A percentile compares a stretch with the other conserved stretches of the same genome.
Evolutionary conservation across 73 alveolate species (phyloP).

Genomic region (Tetrahymena thermophila): DNA sequence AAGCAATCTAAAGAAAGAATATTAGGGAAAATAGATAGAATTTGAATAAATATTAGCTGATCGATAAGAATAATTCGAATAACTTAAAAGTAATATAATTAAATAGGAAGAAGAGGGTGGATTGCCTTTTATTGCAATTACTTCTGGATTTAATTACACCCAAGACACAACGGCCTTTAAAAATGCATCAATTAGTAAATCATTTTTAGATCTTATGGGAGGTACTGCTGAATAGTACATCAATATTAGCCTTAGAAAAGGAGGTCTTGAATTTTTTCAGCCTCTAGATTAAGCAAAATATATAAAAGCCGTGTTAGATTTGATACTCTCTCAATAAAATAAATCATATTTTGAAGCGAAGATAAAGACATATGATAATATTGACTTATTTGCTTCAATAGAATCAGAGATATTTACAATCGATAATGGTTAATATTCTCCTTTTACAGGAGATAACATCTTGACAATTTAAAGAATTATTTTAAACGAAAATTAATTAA

Average conservation of each 20-base stretch:
- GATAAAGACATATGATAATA: background rate
- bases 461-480: background rate
- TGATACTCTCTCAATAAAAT: background rate
- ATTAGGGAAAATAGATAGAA: background rate
- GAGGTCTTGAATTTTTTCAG: background rate
- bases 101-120: background rate
- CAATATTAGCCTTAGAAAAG: background rate
- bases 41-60: background rate
- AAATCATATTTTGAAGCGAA: background rate
- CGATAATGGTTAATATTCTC: background rate
- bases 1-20: background rate
- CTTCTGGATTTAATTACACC: background rate
- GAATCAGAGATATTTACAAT: background rate
- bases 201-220: background rate
- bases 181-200: background rate
- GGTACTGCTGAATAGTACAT: background rate
- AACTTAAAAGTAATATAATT: background rate
- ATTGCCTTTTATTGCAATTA: background rate
- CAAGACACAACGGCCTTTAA: background rate
- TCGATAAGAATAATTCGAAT: background rate
- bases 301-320: background rate
- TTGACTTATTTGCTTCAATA: background rate
- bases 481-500: background rate
- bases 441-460: background rate
- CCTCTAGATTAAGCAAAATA: background rate